phyloP scores from a whole-genome alignment of 208 protist species.

The Wallacemonas sp. region DNA sequence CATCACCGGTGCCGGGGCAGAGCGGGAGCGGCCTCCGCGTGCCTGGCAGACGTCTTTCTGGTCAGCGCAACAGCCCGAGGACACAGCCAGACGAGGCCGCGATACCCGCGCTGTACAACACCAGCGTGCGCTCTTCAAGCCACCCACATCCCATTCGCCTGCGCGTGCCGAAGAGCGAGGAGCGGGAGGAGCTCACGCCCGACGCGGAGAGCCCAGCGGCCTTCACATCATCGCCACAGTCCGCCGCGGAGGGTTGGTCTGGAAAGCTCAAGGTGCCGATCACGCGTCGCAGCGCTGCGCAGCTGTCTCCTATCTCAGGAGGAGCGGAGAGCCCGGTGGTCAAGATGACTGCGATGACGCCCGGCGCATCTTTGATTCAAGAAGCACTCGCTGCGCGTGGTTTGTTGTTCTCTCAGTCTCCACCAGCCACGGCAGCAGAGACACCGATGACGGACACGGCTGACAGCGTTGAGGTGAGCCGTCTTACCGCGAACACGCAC shows the following conservation, averaged over 20 bases:
- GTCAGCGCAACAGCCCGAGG: background rate
- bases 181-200: conserved; percentile 6
- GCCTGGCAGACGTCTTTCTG: background rate
- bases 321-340: no score
- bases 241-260: background rate
- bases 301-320: no score
- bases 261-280: no score
- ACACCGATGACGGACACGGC: background rate
- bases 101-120: conserved; percentile 24
- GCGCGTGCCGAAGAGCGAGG: conserved; percentile 17
- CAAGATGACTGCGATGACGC: no score
- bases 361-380: conserved; percentile 5
- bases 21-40: background rate
- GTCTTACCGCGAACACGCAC: background rate
- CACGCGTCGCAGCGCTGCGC: no score
- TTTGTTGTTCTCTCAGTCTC: background rate
- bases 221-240: background rate
- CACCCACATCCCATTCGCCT: conserved; percentile 27
- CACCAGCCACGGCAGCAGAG: background rate
- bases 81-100: background rate
- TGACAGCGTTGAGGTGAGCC: conserved; percentile 6
- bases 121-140: conserved; percentile 19
- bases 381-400: conserved; percentile 9
- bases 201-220: background rate
- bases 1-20: background rate